phyloP scores from a whole-genome alignment of 192 early-diverging fungal genomes.

The Coemansia sp. region DNA sequence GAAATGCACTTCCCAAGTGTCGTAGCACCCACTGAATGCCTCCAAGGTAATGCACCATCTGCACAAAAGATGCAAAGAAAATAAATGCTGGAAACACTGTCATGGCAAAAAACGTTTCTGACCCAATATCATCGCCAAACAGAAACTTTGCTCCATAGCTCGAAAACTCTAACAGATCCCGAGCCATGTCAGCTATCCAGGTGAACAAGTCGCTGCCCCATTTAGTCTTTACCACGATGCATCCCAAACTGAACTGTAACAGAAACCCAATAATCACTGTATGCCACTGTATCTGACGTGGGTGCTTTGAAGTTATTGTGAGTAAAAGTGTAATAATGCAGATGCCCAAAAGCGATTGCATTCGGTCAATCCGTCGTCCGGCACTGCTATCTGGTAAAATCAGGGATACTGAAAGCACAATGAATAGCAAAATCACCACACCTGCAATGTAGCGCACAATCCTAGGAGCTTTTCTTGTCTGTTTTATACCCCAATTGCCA shows the following conservation, averaged over 20 bases:
- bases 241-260: conserved; percentile 76
- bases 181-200: conserved; percentile 63
- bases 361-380: conserved; percentile 66
- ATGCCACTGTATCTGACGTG: conserved; percentile 69
- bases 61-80: conserved; percentile 86
- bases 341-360: conserved; percentile 77
- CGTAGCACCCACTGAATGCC: conserved; percentile 81
- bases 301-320: conserved; percentile 61
- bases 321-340: conserved; percentile 57
- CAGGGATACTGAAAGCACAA: conserved; percentile 55
- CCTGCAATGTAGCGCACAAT: conserved; percentile 50
- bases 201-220: conserved; percentile 74
- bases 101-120: conserved; percentile 63
- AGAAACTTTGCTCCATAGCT: conserved; percentile 69
- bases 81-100: conserved; percentile 80
- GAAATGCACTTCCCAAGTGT: conserved; percentile 64
- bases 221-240: conserved; percentile 72
- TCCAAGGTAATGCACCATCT: conserved; percentile 80
- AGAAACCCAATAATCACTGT: conserved; percentile 69
- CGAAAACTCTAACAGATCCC: conserved; percentile 67
- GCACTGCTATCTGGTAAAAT: conserved; percentile 27
- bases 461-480: conserved; percentile 43
- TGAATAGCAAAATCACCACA: conserved; percentile 59
- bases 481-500: not conserved
- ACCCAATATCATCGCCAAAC: conserved; percentile 59